Conservation (phyloP, 169 alveolate species). For the Toxoplasma gondii region DNA sequence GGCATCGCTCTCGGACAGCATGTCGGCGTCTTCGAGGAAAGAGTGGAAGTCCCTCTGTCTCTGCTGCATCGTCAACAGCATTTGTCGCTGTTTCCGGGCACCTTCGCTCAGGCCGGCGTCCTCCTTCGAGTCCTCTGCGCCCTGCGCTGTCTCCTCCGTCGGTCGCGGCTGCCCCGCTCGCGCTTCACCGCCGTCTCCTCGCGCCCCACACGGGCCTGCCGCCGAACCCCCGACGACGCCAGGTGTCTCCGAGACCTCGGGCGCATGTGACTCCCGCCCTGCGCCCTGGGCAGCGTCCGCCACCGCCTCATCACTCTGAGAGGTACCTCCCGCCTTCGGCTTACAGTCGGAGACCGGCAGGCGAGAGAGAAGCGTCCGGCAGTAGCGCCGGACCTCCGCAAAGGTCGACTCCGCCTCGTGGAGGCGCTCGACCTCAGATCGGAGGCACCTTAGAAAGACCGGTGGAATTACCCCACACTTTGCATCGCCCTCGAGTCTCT, state of each 20-base stretch:
- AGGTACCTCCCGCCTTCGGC: background rate
- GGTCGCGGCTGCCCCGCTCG: background rate
- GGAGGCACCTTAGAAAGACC: background rate
- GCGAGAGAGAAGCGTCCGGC: slow-evolving; percentile 34
- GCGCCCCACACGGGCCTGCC: background rate
- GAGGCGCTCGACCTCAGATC: background rate
- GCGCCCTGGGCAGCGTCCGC: background rate
- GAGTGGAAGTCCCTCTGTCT: background rate
- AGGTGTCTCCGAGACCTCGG: background rate
- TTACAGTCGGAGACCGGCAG: background rate
- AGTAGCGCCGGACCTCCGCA: slow-evolving; percentile 21
- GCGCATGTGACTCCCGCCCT: background rate
- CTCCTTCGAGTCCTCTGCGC: background rate
- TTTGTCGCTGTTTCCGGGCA: background rate
- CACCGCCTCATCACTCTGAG: too few species aligned
- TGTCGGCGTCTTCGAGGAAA: slow-evolving; percentile 25
- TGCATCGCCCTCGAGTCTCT: too few species aligned
- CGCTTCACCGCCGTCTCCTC: background rate
- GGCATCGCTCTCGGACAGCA: background rate
- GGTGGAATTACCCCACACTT: slow-evolving; percentile 5
- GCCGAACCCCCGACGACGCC: background rate
- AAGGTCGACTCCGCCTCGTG: background rate
- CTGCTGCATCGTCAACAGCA: slow-evolving; percentile 35
- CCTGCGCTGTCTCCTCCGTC: background rate
- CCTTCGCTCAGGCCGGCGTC: slow-evolving; percentile 10